Evolutionary conservation across 257 asterid genomes (phyloP), one percentile per base, ranked within the genome.

Genomic region (Solanum virginianum): DNA sequence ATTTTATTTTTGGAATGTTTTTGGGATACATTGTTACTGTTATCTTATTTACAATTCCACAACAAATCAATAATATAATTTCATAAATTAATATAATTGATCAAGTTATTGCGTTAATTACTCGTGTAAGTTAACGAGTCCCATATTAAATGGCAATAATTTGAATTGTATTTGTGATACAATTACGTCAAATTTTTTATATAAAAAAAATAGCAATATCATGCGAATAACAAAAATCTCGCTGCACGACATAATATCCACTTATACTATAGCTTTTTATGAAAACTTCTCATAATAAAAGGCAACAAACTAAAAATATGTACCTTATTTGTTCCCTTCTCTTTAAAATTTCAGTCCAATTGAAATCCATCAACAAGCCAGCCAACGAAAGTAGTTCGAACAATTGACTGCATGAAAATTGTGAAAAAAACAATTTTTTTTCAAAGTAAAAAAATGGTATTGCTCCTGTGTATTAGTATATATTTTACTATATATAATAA

Each of bases 311-410:
- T 49, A 32, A 13, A 77, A 24, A 7, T 16, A 2, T 36, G 65
- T 55, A 94, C 99, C 99, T 93, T 47, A 96, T 88, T 65, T 88
- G 85, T 82, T 89, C 89, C 86, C 91, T 92, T 86, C 92, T 90
- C 85, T 90, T 94, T 32, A 96, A 85, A 84, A 96, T 96, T 87
- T 96, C 95, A 6, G 98, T 96, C 98, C 98, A 94, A 83, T 94
- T 96, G 88, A 90, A 93, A 87, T 96, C 99, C 97, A 96, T 96
- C 62, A 96, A 92, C 92, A 96, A 87, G 80, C 98, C 99, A 85
- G 96, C 94, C 89, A 96, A 86, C 12, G 98, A 96, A 29, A 96
- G 98, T 84, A 93, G 90, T 93, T 96, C 99, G 89, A 95, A 95
- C 85, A 96, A 82, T 80, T 84, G 88, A 82, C 99, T 96, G 92